These are phyloP conservation scores for Porphyrellus cyaneotinctus DNA, from an alignment of 768 basidiomycete genomes.

Conservation along the genomic window DNA sequence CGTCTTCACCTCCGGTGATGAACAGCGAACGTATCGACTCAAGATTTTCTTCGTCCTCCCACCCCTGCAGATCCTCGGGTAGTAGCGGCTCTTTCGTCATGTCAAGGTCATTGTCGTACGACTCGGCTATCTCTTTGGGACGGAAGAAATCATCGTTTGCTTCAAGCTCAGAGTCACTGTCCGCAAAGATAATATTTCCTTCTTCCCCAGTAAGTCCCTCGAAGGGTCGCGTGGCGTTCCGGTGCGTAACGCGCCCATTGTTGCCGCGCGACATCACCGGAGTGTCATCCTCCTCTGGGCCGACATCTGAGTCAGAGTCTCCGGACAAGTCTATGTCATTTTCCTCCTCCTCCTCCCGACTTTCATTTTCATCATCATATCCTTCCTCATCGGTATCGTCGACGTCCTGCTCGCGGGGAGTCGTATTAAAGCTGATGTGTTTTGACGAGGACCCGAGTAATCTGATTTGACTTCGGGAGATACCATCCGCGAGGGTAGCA, in stretches of 20 bases:
- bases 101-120: slow-evolving; percentile 56
- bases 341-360: slow-evolving; percentile 13
- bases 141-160: slow-evolving; percentile 70
- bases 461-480: slow-evolving; percentile 76
- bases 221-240: slow-evolving; percentile 38
- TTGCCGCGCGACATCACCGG: slow-evolving; percentile 17
- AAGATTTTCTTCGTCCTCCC: slow-evolving; percentile 82
- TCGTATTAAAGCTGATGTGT: slow-evolving; percentile 48
- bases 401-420: slow-evolving; percentile 28
- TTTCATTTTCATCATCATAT: slow-evolving; percentile 18
- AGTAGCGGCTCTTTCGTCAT: slow-evolving; percentile 60
- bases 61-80: slow-evolving; percentile 54
- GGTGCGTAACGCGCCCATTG: slow-evolving; percentile 48
- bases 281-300: slow-evolving; percentile 4
- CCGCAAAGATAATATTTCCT: slow-evolving; percentile 60
- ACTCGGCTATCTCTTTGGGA: slow-evolving; percentile 39
- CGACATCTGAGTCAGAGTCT: not conserved
- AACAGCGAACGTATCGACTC: slow-evolving; percentile 86
- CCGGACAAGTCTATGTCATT: not conserved
- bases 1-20: slow-evolving; percentile 65
- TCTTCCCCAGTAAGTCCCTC: slow-evolving; percentile 36
- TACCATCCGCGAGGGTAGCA: slow-evolving; percentile 77
- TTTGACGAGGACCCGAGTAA: slow-evolving; percentile 80
- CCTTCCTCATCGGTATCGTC: slow-evolving; percentile 36
- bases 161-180: slow-evolving; percentile 73